Base-by-base conservation (phyloP, 345 rosid species). In the Gossypium rotundifolium region DNA sequence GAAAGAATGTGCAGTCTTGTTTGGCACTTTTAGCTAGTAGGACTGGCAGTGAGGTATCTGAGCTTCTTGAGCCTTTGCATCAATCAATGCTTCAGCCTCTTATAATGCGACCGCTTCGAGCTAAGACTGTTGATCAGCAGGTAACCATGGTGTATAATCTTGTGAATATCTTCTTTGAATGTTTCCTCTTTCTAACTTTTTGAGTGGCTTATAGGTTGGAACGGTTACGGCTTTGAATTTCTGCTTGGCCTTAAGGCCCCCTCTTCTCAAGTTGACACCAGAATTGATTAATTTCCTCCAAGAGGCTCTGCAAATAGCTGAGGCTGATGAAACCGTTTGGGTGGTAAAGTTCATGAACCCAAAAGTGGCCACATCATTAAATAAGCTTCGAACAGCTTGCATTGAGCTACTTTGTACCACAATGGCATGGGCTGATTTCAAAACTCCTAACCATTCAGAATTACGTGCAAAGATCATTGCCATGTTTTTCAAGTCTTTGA, bases 401-500 rank as follows among this genome's bases (percentile, higher is more conserved):
- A 93, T 93, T 76, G 99, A 96, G 85, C 88, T 96, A 42, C 92
- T 96, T 38, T 93, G 98, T 83, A 96, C 98, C 49, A 85, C 99
- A 40, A 93, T 96, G 99, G 97, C 98, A 48, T 96, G 99, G 99
- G 84, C 94, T 13, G 98, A 96, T 82, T 91, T 96, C 82, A 90
- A 85, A 84, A 88, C 98, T 67, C 88, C 86, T 59, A 86, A 78
- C 86, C 96, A 96, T 86, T 62, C 90, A 66, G 97, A 96, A 58
- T 78, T 96, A 77, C 98, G 97, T 61, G 86, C 94, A 57, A 96
- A 96, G 86, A 93, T 96, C 71, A 96, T 93, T 73, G 87, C 98
- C 75, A 96, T 96, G 99, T 96, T 96, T 84, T 93, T 96, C 87
- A 96, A 93, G 84, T 96, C 97, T 69, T 81, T 96, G 86, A 96